Percentiles rank a stretch among this genome's conserved stretches.
These are phyloP conservation scores for Crucihimalaya himalaica DNA, from an alignment of 345 rosid species.

Conservation along the genomic window DNA sequence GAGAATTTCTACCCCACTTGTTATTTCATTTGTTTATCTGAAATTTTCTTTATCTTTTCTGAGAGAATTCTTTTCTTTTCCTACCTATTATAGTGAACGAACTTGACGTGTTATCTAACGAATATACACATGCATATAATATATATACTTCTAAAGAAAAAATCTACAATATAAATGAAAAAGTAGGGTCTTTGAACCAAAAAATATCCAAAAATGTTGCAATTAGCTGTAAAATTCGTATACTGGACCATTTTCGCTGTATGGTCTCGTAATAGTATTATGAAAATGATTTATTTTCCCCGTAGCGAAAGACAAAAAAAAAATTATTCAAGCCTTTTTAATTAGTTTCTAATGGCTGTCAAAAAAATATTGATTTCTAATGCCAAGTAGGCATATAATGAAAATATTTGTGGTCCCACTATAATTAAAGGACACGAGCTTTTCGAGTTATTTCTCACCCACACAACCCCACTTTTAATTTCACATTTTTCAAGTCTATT, in stretches of 20 bases:
- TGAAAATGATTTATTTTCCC: background rate
- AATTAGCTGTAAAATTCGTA: slow-evolving; percentile 35
- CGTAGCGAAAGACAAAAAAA: slow-evolving; percentile 3
- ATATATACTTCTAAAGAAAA: background rate
- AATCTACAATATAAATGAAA: background rate
- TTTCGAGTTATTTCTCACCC: slow-evolving; percentile 35
- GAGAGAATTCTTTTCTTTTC: slow-evolving; percentile 25
- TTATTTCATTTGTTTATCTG: background rate
- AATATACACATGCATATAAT: background rate
- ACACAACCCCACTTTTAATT: slow-evolving; percentile 26
- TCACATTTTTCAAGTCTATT: slow-evolving; percentile 21
- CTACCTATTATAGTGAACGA: slow-evolving; percentile 24
- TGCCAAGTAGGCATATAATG: slow-evolving; percentile 38
- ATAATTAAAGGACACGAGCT: slow-evolving; percentile 32
- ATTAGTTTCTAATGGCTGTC: slow-evolving; percentile 25
- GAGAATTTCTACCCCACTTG: slow-evolving; percentile 16
- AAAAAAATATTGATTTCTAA: slow-evolving; percentile 23
- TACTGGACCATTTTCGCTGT: slow-evolving; percentile 35
- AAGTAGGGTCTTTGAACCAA: background rate
- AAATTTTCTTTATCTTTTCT: background rate
- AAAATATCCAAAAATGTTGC: background rate
- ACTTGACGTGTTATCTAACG: slow-evolving; percentile 25
- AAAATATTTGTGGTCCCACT: slow-evolving; percentile 27
- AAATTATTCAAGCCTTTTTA: slow-evolving; percentile 2
- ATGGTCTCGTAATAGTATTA: slow-evolving; percentile 20